phyloP scores from a whole-genome alignment of 1,284 basidiomycete genomes.

The Polyporus tsugae region DNA sequence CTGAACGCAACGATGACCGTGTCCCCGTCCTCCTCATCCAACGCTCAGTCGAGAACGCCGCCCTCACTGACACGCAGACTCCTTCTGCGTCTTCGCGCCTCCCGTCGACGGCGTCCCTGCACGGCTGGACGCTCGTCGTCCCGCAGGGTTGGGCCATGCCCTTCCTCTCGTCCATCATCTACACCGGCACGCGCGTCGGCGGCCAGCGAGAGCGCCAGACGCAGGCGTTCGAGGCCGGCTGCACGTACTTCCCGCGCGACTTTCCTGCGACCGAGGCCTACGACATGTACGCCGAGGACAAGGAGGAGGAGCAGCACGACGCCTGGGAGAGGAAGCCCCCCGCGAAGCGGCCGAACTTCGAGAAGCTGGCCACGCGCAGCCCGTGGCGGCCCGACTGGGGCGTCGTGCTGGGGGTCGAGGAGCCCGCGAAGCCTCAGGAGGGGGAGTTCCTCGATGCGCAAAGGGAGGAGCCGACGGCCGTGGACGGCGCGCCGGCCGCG shows the following conservation, averaged over 20 bases:
- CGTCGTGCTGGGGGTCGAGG: conserved; percentile 62
- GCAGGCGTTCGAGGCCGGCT: conserved; percentile 83
- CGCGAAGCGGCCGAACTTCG: conserved; percentile 82
- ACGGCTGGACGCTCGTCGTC: conserved; percentile 87
- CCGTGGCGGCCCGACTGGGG: conserved; percentile 85
- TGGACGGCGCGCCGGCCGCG: not conserved
- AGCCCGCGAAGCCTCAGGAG: conserved; percentile 28
- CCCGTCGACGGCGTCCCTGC: conserved; percentile 50
- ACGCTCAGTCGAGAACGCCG: conserved; percentile 63
- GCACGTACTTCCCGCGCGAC: conserved; percentile 83
- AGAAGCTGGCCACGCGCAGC: conserved; percentile 68
- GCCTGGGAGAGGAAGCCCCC: conserved; percentile 86
- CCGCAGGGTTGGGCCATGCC: conserved; percentile 91
- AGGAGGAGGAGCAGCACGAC: conserved; percentile 59
- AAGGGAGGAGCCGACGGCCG: conserved; percentile 6
- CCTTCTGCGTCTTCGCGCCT: conserved; percentile 26
- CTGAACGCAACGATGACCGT: conserved; percentile 78
- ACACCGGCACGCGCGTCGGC: conserved; percentile 82
- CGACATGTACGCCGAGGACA: conserved; percentile 53
- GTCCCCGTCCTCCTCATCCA: conserved; percentile 86
- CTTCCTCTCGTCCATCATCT: conserved; percentile 82
- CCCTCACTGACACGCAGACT: conserved; percentile 36
- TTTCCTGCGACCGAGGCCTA: conserved; percentile 69
- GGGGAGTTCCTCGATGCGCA: conserved; percentile 62
- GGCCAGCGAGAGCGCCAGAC: conserved; percentile 82